Evolutionary conservation across 1,284 basidiomycete genomes (phyloP).

Genomic region (Cutaneotrichosporon sp.): DNA sequence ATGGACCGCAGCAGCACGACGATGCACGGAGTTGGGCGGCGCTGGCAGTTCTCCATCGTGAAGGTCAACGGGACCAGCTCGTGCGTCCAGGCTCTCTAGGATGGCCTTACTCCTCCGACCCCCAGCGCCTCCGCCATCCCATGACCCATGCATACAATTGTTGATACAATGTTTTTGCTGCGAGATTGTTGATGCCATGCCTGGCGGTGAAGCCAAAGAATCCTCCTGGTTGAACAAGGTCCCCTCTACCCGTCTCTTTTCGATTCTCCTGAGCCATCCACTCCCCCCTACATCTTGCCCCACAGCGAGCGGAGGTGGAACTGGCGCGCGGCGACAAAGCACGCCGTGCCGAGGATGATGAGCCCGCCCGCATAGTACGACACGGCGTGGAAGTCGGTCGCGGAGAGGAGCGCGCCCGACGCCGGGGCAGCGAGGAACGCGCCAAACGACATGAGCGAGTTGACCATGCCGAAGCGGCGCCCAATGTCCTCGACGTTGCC

Average conservation of each 20-base stretch:
- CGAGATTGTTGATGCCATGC: background rate
- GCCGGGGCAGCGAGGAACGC: constrained; percentile 24
- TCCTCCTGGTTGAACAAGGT: too few relatives aligned
- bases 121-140: background rate
- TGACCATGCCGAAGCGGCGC: constrained; percentile 31
- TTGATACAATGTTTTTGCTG: background rate
- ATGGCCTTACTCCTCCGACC: too few relatives aligned
- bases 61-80: too few relatives aligned
- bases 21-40: too few relatives aligned
- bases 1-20: too few relatives aligned
- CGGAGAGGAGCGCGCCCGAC: constrained; percentile 19
- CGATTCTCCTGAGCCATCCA: background rate
- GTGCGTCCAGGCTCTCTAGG: too few relatives aligned
- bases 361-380: constrained; percentile 25
- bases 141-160: background rate
- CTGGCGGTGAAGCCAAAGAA: too few relatives aligned
- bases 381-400: constrained; percentile 20
- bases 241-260: background rate
- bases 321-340: constrained; percentile 12
- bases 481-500: constrained; percentile 33
- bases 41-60: too few relatives aligned
- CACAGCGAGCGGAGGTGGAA: constrained; percentile 9
- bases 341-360: constrained; percentile 15
- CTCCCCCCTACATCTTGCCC: constrained; percentile 11
- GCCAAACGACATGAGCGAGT: constrained; percentile 23